A percentile compares a stretch with the other conserved stretches of the same genome.
Evolutionary conservation across 495 filamentous ascomycete species (phyloP).

Genomic region (Trichoderma virens): DNA sequence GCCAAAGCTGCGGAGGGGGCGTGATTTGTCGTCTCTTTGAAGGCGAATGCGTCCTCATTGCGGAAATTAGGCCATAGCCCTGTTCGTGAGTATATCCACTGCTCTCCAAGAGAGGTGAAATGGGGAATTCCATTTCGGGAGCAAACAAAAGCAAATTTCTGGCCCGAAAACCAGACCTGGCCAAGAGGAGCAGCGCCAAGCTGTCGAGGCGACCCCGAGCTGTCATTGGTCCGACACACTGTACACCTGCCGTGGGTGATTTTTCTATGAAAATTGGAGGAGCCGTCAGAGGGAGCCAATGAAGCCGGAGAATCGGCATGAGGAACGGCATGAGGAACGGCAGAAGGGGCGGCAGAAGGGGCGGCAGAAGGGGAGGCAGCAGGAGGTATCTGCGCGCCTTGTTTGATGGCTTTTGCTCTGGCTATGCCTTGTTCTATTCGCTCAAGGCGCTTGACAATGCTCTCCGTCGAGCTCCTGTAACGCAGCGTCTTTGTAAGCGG

Average conservation of each 20-base stretch:
- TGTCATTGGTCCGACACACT: not conserved
- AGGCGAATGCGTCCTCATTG: not conserved
- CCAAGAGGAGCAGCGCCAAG: not conserved
- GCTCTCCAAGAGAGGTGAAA: not conserved
- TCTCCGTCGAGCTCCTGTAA: not conserved
- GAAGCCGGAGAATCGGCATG: not conserved
- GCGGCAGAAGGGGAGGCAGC: constrained; percentile 9
- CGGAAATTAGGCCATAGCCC: not conserved
- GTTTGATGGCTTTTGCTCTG: not conserved
- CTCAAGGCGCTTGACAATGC: constrained; percentile 9
- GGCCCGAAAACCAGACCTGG: not conserved
- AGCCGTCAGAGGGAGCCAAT: not conserved
- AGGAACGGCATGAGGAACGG: not conserved
- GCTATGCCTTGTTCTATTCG: constrained; percentile 3
- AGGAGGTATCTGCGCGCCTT: not conserved
- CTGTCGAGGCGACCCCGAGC: not conserved
- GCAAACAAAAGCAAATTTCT: not conserved
- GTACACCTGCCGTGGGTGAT: not conserved
- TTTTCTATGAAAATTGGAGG: not conserved
- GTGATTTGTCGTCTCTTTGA: not conserved
- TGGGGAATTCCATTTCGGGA: not conserved
- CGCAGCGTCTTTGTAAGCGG: constrained; percentile 1
- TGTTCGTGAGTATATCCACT: not conserved
- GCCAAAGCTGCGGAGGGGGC: not conserved
- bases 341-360: no score